Conservation (phyloP, 2,329 filamentous ascomycete genomes). For the Microdochium paspali region DNA sequence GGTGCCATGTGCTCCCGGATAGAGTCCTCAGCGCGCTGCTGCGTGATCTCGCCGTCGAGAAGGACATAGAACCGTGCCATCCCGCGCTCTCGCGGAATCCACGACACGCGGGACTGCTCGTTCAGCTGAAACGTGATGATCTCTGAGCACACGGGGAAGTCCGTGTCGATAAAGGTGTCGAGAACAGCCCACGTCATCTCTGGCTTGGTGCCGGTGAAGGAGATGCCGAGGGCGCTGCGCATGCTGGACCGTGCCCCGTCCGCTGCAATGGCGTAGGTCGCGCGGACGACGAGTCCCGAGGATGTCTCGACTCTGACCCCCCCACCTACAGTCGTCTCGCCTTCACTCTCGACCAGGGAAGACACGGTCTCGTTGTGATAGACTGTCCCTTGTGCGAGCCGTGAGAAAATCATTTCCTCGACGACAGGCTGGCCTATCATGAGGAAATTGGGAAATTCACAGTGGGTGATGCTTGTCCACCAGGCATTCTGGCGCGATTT, state of each 20-base stretch:
- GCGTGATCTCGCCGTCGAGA: conserved; percentile 32
- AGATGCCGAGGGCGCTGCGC: conserved; percentile 26
- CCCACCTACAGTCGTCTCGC: background rate
- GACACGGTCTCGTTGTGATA: conserved; percentile 27
- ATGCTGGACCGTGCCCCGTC: conserved; percentile 42
- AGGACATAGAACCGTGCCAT: conserved; percentile 38
- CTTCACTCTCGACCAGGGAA: conserved; percentile 15
- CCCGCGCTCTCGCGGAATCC: conserved; percentile 36
- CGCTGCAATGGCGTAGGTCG: conserved; percentile 37
- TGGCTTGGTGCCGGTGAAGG: conserved; percentile 34
- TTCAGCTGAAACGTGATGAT: conserved; percentile 37
- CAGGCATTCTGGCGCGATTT: conserved; percentile 35
- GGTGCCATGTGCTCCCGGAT: conserved; percentile 34
- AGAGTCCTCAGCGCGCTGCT: conserved; percentile 27
- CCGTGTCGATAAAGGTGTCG: conserved; percentile 37
- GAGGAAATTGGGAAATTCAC: conserved; percentile 35
- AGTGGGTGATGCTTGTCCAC: conserved; percentile 35
- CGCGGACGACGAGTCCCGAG: conserved; percentile 20
- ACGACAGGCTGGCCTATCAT: conserved; percentile 40
- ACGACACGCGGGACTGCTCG: conserved; percentile 34
- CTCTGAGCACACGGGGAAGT: conserved; percentile 33
- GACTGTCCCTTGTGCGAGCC: conserved; percentile 20
- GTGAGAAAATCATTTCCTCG: conserved; percentile 25
- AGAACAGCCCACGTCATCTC: conserved; percentile 40
- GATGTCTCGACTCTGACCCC: conserved; percentile 17